A percentile compares a stretch with the other conserved stretches of the same genome.
Evolutionary conservation across 257 asterid genomes (phyloP).

Genomic region (Solanum clarkiae): DNA sequence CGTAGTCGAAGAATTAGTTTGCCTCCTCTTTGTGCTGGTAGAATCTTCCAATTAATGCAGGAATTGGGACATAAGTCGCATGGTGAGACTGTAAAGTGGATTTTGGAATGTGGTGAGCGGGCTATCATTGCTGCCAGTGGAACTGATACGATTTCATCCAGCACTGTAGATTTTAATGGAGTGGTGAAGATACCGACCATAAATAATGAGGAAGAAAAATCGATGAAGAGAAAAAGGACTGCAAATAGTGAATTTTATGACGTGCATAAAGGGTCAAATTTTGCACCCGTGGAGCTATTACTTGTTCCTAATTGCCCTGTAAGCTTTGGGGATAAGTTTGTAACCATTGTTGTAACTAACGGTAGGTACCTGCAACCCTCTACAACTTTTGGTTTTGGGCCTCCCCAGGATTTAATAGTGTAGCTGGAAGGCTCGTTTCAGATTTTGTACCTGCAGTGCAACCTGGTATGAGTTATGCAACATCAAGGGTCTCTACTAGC

Average conservation of each 20-base stretch:
- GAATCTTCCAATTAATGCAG: not conserved
- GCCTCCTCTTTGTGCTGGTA: not conserved
- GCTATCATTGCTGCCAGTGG: not conserved
- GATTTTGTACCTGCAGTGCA: no score
- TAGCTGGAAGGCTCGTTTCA: no score
- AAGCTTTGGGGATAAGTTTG: no score
- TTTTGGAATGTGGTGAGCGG: not conserved
- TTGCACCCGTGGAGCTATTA: no score
- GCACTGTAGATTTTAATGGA: not conserved
- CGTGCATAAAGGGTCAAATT: not conserved
- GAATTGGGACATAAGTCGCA: not conserved
- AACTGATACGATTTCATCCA: not conserved
- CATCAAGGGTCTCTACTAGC: no score
- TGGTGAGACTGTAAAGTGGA: not conserved
- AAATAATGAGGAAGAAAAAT: not conserved
- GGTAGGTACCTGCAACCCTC: no score
- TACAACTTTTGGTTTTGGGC: no score
- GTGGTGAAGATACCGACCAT: no score
- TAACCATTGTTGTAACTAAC: no score
- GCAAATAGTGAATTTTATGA: not conserved
- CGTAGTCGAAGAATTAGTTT: not conserved
- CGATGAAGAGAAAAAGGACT: not conserved
- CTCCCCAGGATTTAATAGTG: no score
- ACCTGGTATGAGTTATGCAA: no score
- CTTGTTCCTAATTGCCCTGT: no score